Conservation (phyloP, 352 stramenopile genomes). For the Globisporangium recalcitrans region DNA sequence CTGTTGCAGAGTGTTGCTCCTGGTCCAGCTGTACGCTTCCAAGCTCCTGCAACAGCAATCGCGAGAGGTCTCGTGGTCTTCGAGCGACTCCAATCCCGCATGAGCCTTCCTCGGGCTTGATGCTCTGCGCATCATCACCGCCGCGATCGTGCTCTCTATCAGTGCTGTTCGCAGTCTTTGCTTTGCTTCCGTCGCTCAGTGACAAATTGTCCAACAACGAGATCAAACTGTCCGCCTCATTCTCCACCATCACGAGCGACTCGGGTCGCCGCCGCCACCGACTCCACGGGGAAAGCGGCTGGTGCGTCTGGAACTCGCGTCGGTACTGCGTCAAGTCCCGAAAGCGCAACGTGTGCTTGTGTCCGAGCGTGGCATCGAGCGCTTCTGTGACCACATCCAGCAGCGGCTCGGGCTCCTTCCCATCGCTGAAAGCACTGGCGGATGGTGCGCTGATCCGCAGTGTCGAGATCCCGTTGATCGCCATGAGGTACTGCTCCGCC, state of each 20-base stretch:
- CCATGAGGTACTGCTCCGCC: slow-evolving; percentile 33
- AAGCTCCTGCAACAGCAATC: slow-evolving; percentile 11
- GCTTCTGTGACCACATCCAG: slow-evolving; percentile 16
- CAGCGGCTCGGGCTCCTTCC: background rate
- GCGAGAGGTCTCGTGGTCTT: slow-evolving; percentile 5
- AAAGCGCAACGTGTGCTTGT: slow-evolving; percentile 22
- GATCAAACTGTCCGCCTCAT: background rate
- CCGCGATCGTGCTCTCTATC: background rate
- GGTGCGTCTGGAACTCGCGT: slow-evolving; percentile 23
- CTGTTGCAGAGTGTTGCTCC: background rate
- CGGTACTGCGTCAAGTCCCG: slow-evolving; percentile 32
- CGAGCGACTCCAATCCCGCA: background rate
- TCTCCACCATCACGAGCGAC: background rate
- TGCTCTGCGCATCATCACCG: background rate
- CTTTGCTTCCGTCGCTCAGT: background rate
- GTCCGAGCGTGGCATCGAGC: slow-evolving; percentile 15
- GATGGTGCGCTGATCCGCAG: slow-evolving; percentile 17
- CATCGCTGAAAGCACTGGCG: background rate
- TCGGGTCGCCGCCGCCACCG: slow-evolving; percentile 11
- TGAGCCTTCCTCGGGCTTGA: background rate
- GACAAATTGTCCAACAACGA: background rate
- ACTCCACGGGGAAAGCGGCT: slow-evolving; percentile 33
- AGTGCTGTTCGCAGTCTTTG: background rate
- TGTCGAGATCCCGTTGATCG: slow-evolving; percentile 37
- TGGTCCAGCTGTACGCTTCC: background rate